Percentiles rank a stretch among this genome's conserved stretches.
Evolutionary conservation across 1,139 yeast species (phyloP).

Genomic region (Pichia terricola): DNA sequence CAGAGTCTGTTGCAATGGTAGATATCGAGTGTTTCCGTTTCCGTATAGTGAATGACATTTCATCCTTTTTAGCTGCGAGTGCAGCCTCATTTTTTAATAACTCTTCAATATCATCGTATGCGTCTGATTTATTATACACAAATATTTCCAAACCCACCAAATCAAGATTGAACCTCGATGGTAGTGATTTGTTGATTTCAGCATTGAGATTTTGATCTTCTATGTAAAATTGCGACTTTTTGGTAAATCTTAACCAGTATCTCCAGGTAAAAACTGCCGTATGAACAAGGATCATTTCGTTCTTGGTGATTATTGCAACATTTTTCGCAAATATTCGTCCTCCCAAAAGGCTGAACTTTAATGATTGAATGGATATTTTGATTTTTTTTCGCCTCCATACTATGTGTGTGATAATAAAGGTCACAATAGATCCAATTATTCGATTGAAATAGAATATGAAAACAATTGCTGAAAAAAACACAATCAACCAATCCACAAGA

Average conservation of each 20-base stretch:
- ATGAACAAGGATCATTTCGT: conserved; percentile 59
- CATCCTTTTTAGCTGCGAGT: background rate
- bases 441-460: conserved; percentile 73
- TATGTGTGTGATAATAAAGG: conserved; percentile 39
- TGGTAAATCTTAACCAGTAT: conserved; percentile 63
- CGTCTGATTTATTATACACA: conserved; percentile 65
- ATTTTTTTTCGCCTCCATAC: conserved; percentile 57
- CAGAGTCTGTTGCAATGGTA: background rate
- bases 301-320: conserved; percentile 57
- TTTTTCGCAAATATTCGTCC: conserved; percentile 78
- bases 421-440: conserved; percentile 51
- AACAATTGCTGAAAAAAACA: conserved; percentile 51
- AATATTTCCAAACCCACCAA: conserved; percentile 77
- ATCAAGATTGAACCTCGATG: conserved; percentile 49
- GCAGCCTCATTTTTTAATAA: conserved; percentile 10
- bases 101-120: conserved; percentile 60
- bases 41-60: background rate
- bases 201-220: conserved; percentile 21
- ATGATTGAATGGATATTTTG: conserved; percentile 57
- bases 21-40: background rate
- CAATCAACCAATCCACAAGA: conserved; percentile 70
- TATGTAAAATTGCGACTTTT: conserved; percentile 35
- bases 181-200: conserved; percentile 38
- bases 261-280: conserved; percentile 80
- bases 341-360: conserved; percentile 68